These are phyloP conservation scores for Candida methanosorbosa DNA, from an alignment of 805 yeast species.

Conservation along the genomic window DNA sequence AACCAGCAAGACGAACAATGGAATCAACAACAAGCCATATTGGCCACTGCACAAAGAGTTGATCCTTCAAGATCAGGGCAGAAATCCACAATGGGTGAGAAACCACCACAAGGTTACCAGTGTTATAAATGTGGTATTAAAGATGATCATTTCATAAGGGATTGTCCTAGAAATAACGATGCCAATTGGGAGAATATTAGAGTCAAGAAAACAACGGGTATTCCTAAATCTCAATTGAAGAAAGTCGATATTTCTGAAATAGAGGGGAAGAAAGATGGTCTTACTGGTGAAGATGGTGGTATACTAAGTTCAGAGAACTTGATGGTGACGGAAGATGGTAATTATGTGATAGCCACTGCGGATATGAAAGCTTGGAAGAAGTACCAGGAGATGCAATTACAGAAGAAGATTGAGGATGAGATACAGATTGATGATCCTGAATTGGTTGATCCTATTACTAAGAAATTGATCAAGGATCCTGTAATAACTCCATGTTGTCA, in stretches of 20 bases:
- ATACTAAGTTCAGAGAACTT: conserved; percentile 43
- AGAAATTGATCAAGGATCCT: conserved; percentile 58
- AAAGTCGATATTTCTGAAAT: conserved; percentile 7
- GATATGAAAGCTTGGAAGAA: conserved; percentile 86
- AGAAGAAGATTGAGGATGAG: conserved; percentile 28
- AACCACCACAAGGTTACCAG: conserved; percentile 92
- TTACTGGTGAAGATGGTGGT: no score
- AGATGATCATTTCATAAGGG: conserved; percentile 88
- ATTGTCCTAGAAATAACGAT: conserved; percentile 90
- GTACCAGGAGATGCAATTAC: conserved; percentile 61
- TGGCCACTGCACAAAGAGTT: conserved; percentile 79
- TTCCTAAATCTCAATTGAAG: conserved; percentile 85
- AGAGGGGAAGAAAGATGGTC: no score
- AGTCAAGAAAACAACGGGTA: conserved; percentile 92
- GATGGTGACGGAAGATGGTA: conserved; percentile 90
- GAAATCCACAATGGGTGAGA: conserved; percentile 41
- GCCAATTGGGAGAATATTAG: conserved; percentile 91
- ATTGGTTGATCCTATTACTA: conserved; percentile 62
- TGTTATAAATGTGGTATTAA: conserved; percentile 95
- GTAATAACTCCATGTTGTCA: conserved; percentile 71
- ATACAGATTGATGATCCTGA: conserved; percentile 35
- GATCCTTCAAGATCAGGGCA: conserved; percentile 11
- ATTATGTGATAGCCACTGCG: conserved; percentile 92
- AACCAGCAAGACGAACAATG: conserved; percentile 90
- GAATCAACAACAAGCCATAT: conserved; percentile 87